Evolutionary conservation across 768 basidiomycete genomes (phyloP).

Genomic region (Cubamyces lactineus): DNA sequence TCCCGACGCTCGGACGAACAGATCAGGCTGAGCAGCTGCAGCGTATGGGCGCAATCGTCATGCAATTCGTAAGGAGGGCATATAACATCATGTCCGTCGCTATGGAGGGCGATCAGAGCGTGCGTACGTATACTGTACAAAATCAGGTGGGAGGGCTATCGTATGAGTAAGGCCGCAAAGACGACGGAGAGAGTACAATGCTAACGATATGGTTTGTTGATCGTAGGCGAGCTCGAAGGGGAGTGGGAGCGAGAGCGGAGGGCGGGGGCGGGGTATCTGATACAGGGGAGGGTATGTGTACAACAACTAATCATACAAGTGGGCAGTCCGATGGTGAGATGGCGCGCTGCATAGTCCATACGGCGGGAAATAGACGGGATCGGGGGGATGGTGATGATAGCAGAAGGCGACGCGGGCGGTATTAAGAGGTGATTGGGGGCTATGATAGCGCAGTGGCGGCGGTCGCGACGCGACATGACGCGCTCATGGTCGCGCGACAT

Average conservation of each 20-base stretch:
- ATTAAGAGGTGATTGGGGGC: neutral
- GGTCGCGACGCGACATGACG: neutral
- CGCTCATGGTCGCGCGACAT: conserved; percentile 25
- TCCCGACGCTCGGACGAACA: neutral
- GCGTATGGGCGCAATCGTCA: neutral
- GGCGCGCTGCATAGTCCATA: conserved; percentile 19
- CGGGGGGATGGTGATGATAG: neutral
- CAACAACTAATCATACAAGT: conserved; percentile 8
- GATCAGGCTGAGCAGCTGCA: neutral
- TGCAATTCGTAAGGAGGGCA: neutral
- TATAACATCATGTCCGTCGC: neutral
- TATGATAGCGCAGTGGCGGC: conserved; percentile 14
- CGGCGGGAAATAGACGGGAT: neutral
- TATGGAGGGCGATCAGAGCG: neutral
- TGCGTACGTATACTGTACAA: neutral
- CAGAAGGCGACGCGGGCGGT: neutral
- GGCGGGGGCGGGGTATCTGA: conserved; percentile 8
- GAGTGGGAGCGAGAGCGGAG: neutral
- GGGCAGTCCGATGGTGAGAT: conserved; percentile 12
- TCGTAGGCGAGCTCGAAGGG: neutral
- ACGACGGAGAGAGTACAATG: conserved; percentile 1
- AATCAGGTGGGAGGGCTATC: neutral
- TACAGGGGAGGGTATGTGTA: conserved; percentile 20
- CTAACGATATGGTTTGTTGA: neutral
- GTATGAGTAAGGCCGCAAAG: neutral